Conservation (phyloP, 2,329 filamentous ascomycete genomes). For the Zymoseptoria ardabiliae region DNA sequence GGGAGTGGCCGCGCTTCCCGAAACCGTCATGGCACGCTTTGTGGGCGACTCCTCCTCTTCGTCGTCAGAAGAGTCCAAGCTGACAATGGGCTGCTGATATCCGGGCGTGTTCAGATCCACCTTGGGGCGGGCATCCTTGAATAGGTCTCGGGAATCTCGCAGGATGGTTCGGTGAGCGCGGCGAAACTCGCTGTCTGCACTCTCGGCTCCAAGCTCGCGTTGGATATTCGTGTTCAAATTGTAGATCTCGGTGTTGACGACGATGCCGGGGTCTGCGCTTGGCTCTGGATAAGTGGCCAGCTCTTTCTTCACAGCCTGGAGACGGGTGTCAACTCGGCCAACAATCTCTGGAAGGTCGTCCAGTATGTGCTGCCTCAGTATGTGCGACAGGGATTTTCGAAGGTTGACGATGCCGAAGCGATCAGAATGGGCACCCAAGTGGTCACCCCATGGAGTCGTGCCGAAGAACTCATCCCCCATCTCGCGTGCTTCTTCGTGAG, state of each 20-base stretch:
- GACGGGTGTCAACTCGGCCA: conserved; percentile 38
- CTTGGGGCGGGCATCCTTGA: conserved; percentile 26
- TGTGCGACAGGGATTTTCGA: conserved; percentile 41
- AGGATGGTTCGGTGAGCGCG: conserved; percentile 41
- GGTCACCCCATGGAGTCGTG: conserved; percentile 38
- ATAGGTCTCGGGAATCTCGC: conserved; percentile 43
- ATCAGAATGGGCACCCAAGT: conserved; percentile 32
- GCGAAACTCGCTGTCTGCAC: conserved; percentile 34
- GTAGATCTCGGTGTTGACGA: conserved; percentile 54
- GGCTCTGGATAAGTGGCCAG: conserved; percentile 58
- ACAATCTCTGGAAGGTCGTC: conserved; percentile 36
- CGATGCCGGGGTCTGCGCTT: conserved; percentile 54
- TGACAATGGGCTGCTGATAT: conserved; percentile 9
- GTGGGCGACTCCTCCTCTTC: conserved; percentile 12
- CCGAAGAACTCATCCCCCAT: conserved; percentile 48
- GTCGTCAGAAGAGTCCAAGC: conserved; percentile 16
- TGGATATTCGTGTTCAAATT: conserved; percentile 51
- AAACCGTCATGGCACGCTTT: conserved; percentile 29
- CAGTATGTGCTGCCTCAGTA: conserved; percentile 43
- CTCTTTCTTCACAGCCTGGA: conserved; percentile 47
- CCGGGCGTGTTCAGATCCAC: conserved; percentile 21
- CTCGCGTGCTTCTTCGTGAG: conserved; percentile 41
- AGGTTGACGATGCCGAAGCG: conserved; percentile 49
- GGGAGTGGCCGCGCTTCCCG: conserved; percentile 4
- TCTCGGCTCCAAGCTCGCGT: conserved; percentile 47